Conservation (phyloP, 176 grass and related monocot species). For the Thinopyrum elongatum region DNA sequence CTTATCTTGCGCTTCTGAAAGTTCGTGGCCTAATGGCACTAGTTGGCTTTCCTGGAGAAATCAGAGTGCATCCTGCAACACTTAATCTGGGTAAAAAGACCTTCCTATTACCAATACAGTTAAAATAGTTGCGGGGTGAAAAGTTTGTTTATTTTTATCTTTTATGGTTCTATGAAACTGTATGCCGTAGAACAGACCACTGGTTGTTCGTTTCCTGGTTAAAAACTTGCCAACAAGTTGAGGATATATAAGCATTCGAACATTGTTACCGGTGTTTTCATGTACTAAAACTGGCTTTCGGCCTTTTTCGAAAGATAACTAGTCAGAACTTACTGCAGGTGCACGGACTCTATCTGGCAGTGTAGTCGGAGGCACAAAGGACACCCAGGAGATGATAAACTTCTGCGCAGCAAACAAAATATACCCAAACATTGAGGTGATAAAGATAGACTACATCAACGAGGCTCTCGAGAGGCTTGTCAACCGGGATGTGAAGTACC, state of each 20-base stretch:
- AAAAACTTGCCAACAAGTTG: neutral
- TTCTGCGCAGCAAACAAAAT: constrained; percentile 71
- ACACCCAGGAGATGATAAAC: constrained; percentile 60
- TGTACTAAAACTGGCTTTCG: neutral
- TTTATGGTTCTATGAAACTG: neutral
- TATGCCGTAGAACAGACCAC: neutral
- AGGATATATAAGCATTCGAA: neutral
- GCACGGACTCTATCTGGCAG: constrained; percentile 62
- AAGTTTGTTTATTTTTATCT: neutral
- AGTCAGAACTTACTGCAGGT: constrained; percentile 36
- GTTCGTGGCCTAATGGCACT: constrained; percentile 67
- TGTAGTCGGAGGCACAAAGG: constrained; percentile 55
- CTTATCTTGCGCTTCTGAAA: constrained; percentile 69
- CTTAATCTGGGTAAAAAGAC: constrained; percentile 50
- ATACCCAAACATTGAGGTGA: constrained; percentile 65
- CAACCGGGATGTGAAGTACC: constrained; percentile 62
- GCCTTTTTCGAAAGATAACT: neutral
- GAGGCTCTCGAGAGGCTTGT: constrained; percentile 65
- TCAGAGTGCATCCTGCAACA: constrained; percentile 53
- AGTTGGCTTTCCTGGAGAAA: constrained; percentile 62
- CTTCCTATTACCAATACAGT: neutral
- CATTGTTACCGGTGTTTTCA: neutral
- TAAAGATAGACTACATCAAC: constrained; percentile 80
- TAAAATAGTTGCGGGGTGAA: neutral
- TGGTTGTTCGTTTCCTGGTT: neutral